A percentile compares a stretch with the other conserved stretches of the same genome.
Evolutionary conservation across 208 protist genomes (phyloP).

Genomic region (Acanthamoeba polyphaga): DNA sequence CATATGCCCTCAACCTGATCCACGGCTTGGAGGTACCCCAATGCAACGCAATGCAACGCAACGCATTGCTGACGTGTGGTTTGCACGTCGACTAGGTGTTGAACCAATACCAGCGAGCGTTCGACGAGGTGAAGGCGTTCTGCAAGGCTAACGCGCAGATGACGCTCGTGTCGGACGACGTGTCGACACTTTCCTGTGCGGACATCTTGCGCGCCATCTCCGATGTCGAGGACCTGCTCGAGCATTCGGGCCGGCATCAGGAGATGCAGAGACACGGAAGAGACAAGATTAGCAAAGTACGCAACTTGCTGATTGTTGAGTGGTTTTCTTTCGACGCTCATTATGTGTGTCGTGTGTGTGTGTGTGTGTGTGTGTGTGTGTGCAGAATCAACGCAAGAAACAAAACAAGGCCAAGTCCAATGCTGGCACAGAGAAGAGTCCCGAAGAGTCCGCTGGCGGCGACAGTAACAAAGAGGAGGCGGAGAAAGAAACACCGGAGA

Average conservation of each 20-base stretch:
- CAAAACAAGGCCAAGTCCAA: too few species aligned
- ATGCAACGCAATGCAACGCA: too few species aligned
- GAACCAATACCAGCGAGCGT: not conserved
- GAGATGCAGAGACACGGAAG: not conserved
- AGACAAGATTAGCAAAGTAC: not conserved
- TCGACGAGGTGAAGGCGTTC: not conserved
- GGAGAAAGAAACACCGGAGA: not conserved
- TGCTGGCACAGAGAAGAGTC: too few species aligned
- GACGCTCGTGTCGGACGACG: not conserved
- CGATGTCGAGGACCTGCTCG: not conserved
- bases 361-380: not conserved
- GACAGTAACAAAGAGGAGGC: not conserved
- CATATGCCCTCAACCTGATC: conserved; percentile 79
- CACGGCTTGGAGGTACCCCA: conserved; percentile 80
- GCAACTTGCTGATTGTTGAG: not conserved
- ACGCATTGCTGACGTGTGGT: not conserved
- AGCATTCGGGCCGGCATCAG: not conserved
- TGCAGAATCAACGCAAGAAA: too few species aligned
- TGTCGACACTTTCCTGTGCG: not conserved
- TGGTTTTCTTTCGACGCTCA: too few species aligned
- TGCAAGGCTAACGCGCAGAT: conserved; percentile 5
- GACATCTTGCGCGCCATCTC: not conserved
- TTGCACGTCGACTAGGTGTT: not conserved
- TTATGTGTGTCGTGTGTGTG: too few species aligned
- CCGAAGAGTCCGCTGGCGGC: not conserved